Evolutionary conservation across 768 basidiomycete species (phyloP), one percentile per base, ranked within the genome.

Genomic region (Multifurca ochricompacta): DNA sequence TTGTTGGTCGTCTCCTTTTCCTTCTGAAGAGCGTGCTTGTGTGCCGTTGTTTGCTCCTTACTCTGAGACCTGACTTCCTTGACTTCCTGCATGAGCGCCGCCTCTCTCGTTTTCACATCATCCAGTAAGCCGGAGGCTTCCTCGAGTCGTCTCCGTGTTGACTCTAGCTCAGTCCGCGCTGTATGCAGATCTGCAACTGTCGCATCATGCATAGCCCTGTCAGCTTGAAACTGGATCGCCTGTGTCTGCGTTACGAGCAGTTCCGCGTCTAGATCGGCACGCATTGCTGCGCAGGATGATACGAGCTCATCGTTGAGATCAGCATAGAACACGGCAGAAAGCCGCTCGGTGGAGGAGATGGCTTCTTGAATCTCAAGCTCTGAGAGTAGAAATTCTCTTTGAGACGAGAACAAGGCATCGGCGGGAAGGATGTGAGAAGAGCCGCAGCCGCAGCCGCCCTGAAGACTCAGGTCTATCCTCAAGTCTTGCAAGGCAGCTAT

Each of bases 1-100:
- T 77, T 72, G 54, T 79, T 74, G 8, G 71, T 63, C 0, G 70
- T 59, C 25, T 80, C 66, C 51, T 63, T 65, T 58, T 73, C 70
- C 31, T 62, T 61, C 43, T 60, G 59, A 36, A 69, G 48, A 1
- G 47, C 56, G 34, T 68, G 64, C 44, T 67, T 64, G 27, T 62
- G 54, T 42, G 67, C 67, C 6, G 66, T 68, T 1, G 59, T 58
- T 19, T 73, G 69, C 13, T 65, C 68, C 27, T 66, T 53, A 3
- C 69, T 53, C 25, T 67, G 66, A 1, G 69, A 61, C 58, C 67
- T 65, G 9, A 61, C 53, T 2, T 30, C 62, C 4, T 65, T 60
- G 1, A 67, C 50, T 49, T 67, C 62, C 59, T 67, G 64, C 37
- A 62, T 61, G 16, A 71, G 42, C n/a, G 13, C 46, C 27, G 67